phyloP scores from a whole-genome alignment of 2,329 filamentous ascomycete species.

The Penicillium sp. region DNA sequence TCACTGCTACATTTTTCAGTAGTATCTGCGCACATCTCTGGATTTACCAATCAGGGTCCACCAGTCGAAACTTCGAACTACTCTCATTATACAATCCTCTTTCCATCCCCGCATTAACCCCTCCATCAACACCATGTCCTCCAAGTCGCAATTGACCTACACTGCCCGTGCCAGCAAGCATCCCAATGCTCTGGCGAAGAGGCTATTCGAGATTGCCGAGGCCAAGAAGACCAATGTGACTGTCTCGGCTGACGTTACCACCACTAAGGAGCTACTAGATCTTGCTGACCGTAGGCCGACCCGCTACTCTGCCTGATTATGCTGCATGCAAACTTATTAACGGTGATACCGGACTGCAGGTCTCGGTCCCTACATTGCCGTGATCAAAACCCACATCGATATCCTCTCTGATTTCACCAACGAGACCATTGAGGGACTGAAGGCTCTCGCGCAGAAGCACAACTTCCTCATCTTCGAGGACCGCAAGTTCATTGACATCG shows the following conservation, averaged over 20 bases:
- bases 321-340: too few species aligned
- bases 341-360: too few species aligned
- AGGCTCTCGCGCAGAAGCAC: constrained; percentile 39
- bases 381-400: constrained; percentile 48
- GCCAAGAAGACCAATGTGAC: constrained; percentile 43
- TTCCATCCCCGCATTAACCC: constrained; percentile 17
- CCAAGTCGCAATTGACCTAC: constrained; percentile 37
- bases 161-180: constrained; percentile 34
- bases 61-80: too few species aligned
- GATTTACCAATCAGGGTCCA: too few species aligned
- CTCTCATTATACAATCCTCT: background rate
- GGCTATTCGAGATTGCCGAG: constrained; percentile 40
- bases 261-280: constrained; percentile 39
- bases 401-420: constrained; percentile 42
- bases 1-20: too few species aligned
- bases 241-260: constrained; percentile 43
- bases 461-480: constrained; percentile 69
- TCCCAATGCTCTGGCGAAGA: constrained; percentile 37
- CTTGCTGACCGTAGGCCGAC: constrained; percentile 43
- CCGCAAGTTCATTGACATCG: constrained; percentile 77
- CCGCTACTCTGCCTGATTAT: too few species aligned
- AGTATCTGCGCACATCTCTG: too few species aligned
- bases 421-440: constrained; percentile 37
- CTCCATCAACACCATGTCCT: constrained; percentile 40
- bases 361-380: constrained; percentile 44